phyloP scores from a whole-genome alignment of 2,329 filamentous ascomycete genomes.

The Diplodia mutila region DNA sequence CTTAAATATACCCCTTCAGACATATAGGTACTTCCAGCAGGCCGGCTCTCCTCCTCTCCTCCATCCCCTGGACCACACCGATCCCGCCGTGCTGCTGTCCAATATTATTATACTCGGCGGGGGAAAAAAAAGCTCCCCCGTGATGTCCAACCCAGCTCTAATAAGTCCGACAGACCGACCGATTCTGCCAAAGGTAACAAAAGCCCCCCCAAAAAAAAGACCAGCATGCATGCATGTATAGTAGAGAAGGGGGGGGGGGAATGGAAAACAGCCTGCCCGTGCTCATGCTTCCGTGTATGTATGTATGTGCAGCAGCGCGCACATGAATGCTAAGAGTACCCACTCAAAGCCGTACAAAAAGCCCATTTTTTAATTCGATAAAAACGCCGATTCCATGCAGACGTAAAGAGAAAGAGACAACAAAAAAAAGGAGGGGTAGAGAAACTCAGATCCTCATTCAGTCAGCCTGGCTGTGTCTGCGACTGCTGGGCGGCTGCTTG shows the following conservation, averaged over 20 bases:
- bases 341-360: background rate
- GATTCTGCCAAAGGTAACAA: background rate
- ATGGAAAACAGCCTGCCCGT: background rate
- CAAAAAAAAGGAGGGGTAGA: background rate
- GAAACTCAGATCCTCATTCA: background rate
- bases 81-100: too few species aligned
- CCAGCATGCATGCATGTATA: background rate
- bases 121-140: too few species aligned
- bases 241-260: background rate
- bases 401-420: background rate
- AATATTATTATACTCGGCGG: background rate
- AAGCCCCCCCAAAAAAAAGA: background rate
- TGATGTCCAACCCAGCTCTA: background rate
- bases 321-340: background rate
- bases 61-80: too few species aligned
- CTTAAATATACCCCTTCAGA: too few species aligned
- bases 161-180: background rate
- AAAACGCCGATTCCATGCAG: slow-evolving; percentile 21
- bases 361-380: background rate
- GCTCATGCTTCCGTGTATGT: background rate
- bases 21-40: too few species aligned
- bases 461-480: background rate
- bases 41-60: too few species aligned
- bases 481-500: slow-evolving; percentile 33
- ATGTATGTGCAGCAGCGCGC: background rate